Evolutionary conservation across 345 rosid genomes (phyloP).

Genomic region (Iberis pinnata): DNA sequence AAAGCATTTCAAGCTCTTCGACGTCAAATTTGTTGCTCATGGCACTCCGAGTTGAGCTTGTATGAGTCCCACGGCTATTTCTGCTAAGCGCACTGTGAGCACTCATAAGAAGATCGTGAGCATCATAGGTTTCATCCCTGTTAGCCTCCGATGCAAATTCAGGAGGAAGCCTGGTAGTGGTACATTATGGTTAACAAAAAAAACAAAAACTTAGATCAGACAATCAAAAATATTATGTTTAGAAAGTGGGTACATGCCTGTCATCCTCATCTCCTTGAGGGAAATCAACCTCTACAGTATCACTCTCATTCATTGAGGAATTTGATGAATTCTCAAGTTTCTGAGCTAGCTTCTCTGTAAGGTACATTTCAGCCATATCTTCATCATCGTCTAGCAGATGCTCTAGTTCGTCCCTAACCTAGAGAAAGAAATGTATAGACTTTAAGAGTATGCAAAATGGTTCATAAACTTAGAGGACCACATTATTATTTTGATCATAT

Average conservation of each 20-base stretch:
- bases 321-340: constrained; percentile 55
- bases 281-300: constrained; percentile 41
- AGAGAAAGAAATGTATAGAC: constrained; percentile 2
- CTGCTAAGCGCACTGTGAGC: constrained; percentile 37
- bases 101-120: constrained; percentile 44
- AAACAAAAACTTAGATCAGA: constrained; percentile 28
- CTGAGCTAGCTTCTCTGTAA: constrained; percentile 64
- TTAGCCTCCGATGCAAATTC: no score
- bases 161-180: no score
- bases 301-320: constrained; percentile 47
- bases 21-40: constrained; percentile 59
- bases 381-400: constrained; percentile 84
- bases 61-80: constrained; percentile 46
- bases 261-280: constrained; percentile 41
- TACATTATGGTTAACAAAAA: no score
- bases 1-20: constrained; percentile 87
- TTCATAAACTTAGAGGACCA: no score
- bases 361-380: constrained; percentile 95
- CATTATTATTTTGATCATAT: background rate
- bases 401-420: constrained; percentile 80
- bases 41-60: constrained; percentile 53
- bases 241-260: constrained; percentile 32
- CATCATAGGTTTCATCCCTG: constrained; percentile 30
- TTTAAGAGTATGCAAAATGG: no score
- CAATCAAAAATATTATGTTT: background rate